phyloP scores from a whole-genome alignment of 352 stramenopile genomes.

The Globisporangium radiosum region DNA sequence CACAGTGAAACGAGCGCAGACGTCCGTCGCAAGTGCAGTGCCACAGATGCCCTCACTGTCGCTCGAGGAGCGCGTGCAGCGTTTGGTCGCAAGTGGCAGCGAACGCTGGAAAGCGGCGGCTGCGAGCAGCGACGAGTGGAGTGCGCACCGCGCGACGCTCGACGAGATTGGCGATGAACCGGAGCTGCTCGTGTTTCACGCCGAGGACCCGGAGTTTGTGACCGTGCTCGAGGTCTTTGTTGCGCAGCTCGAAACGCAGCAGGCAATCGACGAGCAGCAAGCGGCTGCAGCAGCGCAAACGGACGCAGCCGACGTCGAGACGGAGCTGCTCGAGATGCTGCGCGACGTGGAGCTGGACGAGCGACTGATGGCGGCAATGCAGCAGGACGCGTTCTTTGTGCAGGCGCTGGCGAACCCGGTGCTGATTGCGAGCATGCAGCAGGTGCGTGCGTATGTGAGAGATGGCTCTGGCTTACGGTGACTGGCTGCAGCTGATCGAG shows the following conservation, averaged over 20 bases:
- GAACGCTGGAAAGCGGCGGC: conserved; percentile 11
- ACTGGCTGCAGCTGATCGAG: not conserved
- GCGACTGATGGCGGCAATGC: conserved; percentile 53
- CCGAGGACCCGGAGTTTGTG: conserved; percentile 43
- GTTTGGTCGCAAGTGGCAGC: conserved; percentile 12
- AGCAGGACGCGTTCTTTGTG: conserved; percentile 47
- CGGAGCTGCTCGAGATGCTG: conserved; percentile 36
- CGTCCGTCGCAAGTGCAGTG: not conserved
- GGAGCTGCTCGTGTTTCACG: conserved; percentile 60
- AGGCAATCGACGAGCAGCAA: conserved; percentile 4
- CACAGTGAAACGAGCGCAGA: conserved; percentile 6
- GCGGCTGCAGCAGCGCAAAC: not conserved
- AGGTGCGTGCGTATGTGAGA: conserved; percentile 21
- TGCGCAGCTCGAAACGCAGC: conserved; percentile 15
- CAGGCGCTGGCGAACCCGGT: conserved; percentile 38
- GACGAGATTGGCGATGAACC: conserved; percentile 63
- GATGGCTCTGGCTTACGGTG: not conserved
- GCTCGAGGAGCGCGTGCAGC: conserved; percentile 36
- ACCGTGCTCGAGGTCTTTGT: conserved; percentile 30
- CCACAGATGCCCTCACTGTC: conserved; percentile 2
- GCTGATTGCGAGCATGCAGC: conserved; percentile 55
- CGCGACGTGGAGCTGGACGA: conserved; percentile 37
- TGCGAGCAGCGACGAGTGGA: conserved; percentile 23
- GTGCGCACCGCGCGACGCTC: conserved; percentile 24
- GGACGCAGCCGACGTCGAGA: conserved; percentile 9